These are phyloP conservation scores for Pestalotiopsis sp. DNA, from an alignment of 2,329 filamentous ascomycete species.

Conservation along the genomic window DNA sequence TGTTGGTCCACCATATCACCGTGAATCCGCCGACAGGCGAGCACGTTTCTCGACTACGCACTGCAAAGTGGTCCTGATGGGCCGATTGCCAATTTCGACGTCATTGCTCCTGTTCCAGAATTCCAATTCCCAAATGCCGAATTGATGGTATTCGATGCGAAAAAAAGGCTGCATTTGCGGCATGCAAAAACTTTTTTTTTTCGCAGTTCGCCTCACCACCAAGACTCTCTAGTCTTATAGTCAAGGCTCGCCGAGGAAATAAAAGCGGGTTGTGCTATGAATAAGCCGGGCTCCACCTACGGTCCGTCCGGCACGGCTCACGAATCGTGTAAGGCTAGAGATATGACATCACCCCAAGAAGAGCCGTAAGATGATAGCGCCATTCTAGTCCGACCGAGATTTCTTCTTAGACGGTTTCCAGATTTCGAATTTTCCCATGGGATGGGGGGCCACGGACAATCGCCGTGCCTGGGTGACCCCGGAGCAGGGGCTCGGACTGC, in stretches of 20 bases:
- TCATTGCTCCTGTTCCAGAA: not conserved
- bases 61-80: constrained; percentile 5
- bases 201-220: not conserved
- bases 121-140: not conserved
- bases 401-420: not conserved
- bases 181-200: not conserved
- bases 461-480: not conserved
- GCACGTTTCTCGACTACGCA: constrained; percentile 6
- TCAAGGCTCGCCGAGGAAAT: not conserved
- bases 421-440: not conserved
- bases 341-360: not conserved
- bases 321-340: constrained; percentile 9
- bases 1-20: constrained; percentile 22
- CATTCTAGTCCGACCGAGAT: constrained; percentile 8
- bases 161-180: not conserved
- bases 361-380: not conserved
- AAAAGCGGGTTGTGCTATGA: not conserved
- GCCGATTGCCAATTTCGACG: not conserved
- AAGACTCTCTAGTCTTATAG: not conserved
- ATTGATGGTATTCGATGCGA: not conserved
- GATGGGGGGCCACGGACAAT: not conserved
- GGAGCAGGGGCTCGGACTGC: not conserved
- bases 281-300: constrained; percentile 4
- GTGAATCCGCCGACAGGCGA: constrained; percentile 18
- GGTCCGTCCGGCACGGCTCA: not conserved